These are phyloP conservation scores for Lasiodiplodia gonubiensis DNA, from an alignment of 2,329 filamentous ascomycete species.

Conservation along the genomic window DNA sequence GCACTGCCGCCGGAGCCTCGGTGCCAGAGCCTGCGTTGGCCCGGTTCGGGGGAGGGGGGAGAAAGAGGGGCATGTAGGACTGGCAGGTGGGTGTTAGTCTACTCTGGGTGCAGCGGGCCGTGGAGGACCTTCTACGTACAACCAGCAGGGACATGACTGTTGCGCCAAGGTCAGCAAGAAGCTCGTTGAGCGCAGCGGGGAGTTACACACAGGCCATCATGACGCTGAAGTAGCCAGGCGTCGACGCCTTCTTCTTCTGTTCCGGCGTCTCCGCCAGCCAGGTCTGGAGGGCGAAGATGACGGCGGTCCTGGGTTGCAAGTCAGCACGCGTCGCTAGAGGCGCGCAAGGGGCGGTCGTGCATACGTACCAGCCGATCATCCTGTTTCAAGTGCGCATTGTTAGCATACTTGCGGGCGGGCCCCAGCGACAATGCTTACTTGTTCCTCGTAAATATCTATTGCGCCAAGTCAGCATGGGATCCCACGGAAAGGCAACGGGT, in stretches of 20 bases:
- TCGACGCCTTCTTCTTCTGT: conserved; percentile 66
- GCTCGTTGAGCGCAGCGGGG: conserved; percentile 12
- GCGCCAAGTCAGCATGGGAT: conserved; percentile 36
- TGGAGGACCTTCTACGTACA: conserved; percentile 40
- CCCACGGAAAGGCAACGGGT: background rate
- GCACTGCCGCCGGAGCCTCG: conserved; percentile 56
- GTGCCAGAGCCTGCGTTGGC: conserved; percentile 49
- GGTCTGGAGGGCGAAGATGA: conserved; percentile 75
- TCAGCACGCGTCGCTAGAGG: conserved; percentile 19
- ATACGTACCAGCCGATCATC: conserved; percentile 66
- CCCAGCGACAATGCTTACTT: conserved; percentile 59
- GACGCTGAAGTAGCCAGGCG: conserved; percentile 76
- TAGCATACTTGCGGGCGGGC: conserved; percentile 12
- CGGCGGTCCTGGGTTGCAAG: conserved; percentile 64
- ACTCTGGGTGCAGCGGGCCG: background rate
- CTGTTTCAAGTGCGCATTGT: conserved; percentile 45
- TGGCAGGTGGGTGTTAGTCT: conserved; percentile 50
- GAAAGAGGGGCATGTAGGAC: conserved; percentile 70
- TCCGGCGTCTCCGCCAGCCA: conserved; percentile 79
- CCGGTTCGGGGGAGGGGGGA: conserved; percentile 58
- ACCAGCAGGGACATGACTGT: conserved; percentile 54
- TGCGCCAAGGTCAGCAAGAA: conserved; percentile 30
- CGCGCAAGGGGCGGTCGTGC: conserved; percentile 11
- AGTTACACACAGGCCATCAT: conserved; percentile 73
- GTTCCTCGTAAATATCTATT: conserved; percentile 85